Evolutionary conservation across 2,329 filamentous ascomycete species (phyloP).

Genomic region (Monosporascus ibericus): DNA sequence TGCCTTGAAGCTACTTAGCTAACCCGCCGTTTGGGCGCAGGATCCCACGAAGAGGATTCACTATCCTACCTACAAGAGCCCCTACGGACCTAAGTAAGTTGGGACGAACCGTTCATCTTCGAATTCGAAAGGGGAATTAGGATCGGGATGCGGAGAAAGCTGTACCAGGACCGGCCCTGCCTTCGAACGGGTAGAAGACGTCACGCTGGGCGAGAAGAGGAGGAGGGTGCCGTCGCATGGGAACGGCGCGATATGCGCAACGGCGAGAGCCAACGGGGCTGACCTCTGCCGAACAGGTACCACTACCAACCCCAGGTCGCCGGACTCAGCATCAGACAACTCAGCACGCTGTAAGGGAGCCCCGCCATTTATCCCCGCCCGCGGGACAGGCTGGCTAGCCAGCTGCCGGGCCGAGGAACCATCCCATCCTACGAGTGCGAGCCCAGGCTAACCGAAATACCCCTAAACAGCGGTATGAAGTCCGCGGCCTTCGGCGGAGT

Average conservation of each 20-base stretch:
- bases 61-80: conserved; percentile 49
- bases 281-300: conserved; percentile 40
- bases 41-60: conserved; percentile 38
- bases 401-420: not conserved
- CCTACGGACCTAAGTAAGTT: conserved; percentile 60
- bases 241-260: too few species aligned
- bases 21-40: conserved; percentile 25
- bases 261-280: not conserved
- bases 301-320: conserved; percentile 49
- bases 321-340: conserved; percentile 45
- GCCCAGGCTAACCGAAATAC: not conserved
- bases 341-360: conserved; percentile 48
- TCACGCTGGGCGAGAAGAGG: not conserved
- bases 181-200: too few species aligned
- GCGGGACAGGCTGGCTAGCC: too few species aligned
- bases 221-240: not conserved
- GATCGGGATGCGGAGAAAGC: too few species aligned
- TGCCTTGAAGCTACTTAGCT: conserved; percentile 3
- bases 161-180: too few species aligned
- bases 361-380: not conserved
- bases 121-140: too few species aligned
- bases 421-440: too few species aligned
- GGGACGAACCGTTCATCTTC: too few species aligned
- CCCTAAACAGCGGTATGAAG: conserved; percentile 39
- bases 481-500: conserved; percentile 51